Percentiles rank a stretch among this genome's conserved stretches.
Evolutionary conservation across 208 protist genomes (phyloP).

Genomic region (Acanthamoeba pearcei): DNA sequence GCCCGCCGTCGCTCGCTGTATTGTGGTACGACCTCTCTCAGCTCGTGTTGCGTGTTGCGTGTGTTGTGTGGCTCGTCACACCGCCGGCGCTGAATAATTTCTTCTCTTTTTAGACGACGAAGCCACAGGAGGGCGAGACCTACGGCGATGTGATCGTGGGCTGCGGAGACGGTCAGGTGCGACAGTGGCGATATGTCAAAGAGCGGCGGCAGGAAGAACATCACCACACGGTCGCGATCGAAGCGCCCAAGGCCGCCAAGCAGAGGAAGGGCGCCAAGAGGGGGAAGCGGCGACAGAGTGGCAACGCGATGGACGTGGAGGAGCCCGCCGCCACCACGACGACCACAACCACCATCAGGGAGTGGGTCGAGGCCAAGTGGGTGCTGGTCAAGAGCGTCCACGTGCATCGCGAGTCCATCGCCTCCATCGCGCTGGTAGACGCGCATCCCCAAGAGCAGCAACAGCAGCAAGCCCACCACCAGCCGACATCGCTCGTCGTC

Average conservation of each 20-base stretch:
- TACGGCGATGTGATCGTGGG: conserved; percentile 26
- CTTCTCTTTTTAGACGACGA: background rate
- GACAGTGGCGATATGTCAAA: background rate
- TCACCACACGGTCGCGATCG: background rate
- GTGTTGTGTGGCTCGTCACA: background rate
- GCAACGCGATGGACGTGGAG: conserved; percentile 1
- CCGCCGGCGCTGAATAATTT: too few species aligned
- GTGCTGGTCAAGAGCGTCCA: background rate
- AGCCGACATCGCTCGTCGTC: background rate
- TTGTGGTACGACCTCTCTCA: background rate
- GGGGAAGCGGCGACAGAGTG: background rate
- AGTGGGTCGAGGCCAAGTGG: background rate
- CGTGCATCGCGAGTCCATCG: background rate
- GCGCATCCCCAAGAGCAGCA: background rate
- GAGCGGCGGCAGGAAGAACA: background rate
- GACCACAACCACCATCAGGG: background rate
- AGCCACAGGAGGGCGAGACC: background rate
- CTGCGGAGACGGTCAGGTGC: conserved; percentile 18
- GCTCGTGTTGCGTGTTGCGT: background rate
- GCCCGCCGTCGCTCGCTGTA: background rate
- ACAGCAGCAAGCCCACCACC: background rate
- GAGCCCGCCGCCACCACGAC: background rate
- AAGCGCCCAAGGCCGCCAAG: background rate
- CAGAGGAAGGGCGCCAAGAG: conserved; percentile 1
- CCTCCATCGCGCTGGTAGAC: background rate